Evolutionary conservation across 2,329 filamentous ascomycete species (phyloP).

Genomic region (Xylariaceae sp.): DNA sequence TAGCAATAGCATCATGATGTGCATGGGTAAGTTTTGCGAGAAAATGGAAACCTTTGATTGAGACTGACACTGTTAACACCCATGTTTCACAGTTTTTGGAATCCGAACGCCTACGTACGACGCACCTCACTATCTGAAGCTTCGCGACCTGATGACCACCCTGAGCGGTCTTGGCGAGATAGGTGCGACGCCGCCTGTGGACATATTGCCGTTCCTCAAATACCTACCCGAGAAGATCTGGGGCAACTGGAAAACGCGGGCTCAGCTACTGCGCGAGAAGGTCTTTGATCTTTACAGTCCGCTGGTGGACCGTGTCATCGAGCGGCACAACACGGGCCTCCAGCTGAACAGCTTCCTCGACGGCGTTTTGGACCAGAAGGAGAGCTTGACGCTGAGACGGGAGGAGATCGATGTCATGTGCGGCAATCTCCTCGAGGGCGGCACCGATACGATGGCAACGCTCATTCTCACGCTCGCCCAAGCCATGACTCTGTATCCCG

Average conservation of each 20-base stretch:
- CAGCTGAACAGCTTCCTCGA: conserved; percentile 22
- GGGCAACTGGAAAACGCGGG: no score
- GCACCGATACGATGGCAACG: conserved; percentile 38
- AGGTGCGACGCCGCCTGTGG: conserved; percentile 9
- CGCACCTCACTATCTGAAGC: conserved; percentile 34
- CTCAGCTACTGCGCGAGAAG: no score
- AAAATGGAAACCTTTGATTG: conserved; percentile 41
- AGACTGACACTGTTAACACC: neutral
- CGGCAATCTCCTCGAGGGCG: conserved; percentile 26
- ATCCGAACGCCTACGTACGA: conserved; percentile 25
- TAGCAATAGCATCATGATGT: no score
- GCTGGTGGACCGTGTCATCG: no score
- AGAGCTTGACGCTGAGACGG: conserved; percentile 28
- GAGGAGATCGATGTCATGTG: conserved; percentile 30
- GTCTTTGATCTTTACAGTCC: no score
- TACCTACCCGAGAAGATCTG: no score
- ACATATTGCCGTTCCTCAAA: conserved; percentile 11
- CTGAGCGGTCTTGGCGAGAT: conserved; percentile 9
- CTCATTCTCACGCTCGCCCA: conserved; percentile 43
- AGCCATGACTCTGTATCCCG: conserved; percentile 44
- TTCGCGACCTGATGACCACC: conserved; percentile 34
- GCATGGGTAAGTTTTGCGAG: no score
- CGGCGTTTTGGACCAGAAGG: conserved; percentile 22
- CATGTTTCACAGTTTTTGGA: neutral
- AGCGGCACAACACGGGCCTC: no score